Base-by-base conservation (phyloP, 306 rosid genomes). In the Hippophae gyantsensis region DNA sequence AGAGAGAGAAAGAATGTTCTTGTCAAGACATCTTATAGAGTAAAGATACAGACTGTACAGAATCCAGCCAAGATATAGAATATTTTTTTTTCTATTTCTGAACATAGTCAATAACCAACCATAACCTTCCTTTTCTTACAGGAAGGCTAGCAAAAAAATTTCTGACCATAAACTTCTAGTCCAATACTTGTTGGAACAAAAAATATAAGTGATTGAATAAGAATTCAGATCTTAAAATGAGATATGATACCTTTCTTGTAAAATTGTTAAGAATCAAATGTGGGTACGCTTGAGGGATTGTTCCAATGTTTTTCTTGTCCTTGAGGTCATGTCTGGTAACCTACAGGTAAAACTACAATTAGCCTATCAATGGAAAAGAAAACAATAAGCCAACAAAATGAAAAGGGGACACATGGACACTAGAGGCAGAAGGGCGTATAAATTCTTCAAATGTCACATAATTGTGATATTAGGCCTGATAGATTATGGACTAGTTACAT, bases 251-350 rank as follows among this genome's bases (percentile, higher is more conserved):
- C 98, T 85, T 92, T 6, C 92, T 78, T 47, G 89, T 76, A 82
- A 92, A 92, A 48, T 92, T 87, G 49, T 87, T 76, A 56, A 87
- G 72, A 73, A 92, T 71, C 72, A 92, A 56, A 71, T 92, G 93
- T 12, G 98, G 98, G 68, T 81, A 83, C 57, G 89, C 98, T 74
- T 85, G 86, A 8, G 98, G 95, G 87, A 92, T 86, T n/a, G 96
- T 87, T 77, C 96, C 93, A 58, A 87, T 70, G 68, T 78, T 66
- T 76, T 85, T 83, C 76, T 55, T 85, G 76, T 85, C 95, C 76
- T 80, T 87, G 71, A 92, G 79, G 67, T 92, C 98, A 65, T 92
- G 98, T 69, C 98, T 83, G 68, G 98, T 81, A 65, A 85, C 95
- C 95, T 92, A 48, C 18, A 78, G 13, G 66, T 42, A 55, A 68